Evolutionary conservation across 2,329 filamentous ascomycete species (phyloP), one percentile per base, ranked within the genome.

Genomic region (Fusarium anguioides): DNA sequence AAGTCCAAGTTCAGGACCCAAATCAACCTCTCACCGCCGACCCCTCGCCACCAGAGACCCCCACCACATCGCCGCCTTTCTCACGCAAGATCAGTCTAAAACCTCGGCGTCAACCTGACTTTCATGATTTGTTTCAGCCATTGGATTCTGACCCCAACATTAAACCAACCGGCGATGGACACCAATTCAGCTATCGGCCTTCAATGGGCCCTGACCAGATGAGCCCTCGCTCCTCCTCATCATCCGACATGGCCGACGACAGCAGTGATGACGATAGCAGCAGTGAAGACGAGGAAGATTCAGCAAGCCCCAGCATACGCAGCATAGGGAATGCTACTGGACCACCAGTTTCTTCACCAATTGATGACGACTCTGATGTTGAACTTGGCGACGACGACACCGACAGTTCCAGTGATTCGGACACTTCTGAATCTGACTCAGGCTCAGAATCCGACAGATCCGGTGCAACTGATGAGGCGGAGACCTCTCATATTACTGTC

Each of bases 11-110:
- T n/a, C 31, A 68, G 37, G 31, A 44, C 49, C 58, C 73, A 57
- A 75, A 77, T 33, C 69, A 72, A 51, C 64, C 64, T 55, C 71
- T 70, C 69, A 71, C 74, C 73, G 73, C 75, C 67, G 77, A 79
- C 56, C 82, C 81, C 55, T 84, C 82, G 70, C 82, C 82, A 64
- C 82, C 82, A 37, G 80, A 81, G 47, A 83, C 82, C 37, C 82
- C 82, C 49, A 82, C 80, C 37, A 75, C 77, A 33, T 77, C 77
- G 53, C 77, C 78, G 55, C 71, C 74, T 27, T 72, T 76, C 60
- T 68, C 73, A 48, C 77, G 76, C 68, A 78, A 77, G 60, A 74
- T 60, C 63, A 73, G 75, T 57, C 60, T 72, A 54, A 75, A 74
- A 64, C 75, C 74, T 41, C 73, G 72, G 15, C 74, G 73, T 63